Evolutionary conservation across 2,329 filamentous ascomycete genomes (phyloP).

Genomic region (Teratosphaeriaceae sp.): DNA sequence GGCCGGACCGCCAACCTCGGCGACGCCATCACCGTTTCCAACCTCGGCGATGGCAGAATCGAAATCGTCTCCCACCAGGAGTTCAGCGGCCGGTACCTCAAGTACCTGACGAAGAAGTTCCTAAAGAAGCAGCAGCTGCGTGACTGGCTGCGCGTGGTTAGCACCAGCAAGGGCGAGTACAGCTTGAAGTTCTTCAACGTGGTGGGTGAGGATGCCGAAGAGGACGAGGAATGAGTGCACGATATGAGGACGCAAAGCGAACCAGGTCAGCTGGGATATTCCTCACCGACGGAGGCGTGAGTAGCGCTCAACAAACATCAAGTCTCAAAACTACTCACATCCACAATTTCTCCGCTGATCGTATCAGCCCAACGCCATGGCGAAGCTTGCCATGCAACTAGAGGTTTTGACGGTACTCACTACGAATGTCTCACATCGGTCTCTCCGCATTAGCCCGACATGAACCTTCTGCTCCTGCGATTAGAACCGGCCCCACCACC

Average conservation of each 20-base stretch:
- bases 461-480: too few species aligned
- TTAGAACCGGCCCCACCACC: too few species aligned
- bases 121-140: constrained; percentile 99
- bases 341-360: too few species aligned
- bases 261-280: too few species aligned
- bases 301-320: too few species aligned
- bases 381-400: too few species aligned
- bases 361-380: too few species aligned
- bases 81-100: constrained; percentile 97
- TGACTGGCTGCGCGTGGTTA: constrained; percentile 99
- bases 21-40: constrained; percentile 82
- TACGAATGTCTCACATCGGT: too few species aligned
- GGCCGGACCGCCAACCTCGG: constrained; percentile 97
- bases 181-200: constrained; percentile 99
- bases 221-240: constrained; percentile 93
- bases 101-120: constrained; percentile 99
- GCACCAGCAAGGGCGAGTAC: constrained; percentile 96
- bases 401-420: too few species aligned
- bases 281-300: too few species aligned
- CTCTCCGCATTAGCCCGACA: too few species aligned
- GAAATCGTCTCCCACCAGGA: constrained; percentile 96
- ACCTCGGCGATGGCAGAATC: constrained; percentile 93
- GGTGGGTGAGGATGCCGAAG: constrained; percentile 94
- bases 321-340: too few species aligned
- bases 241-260: background rate